Evolutionary conservation across 1,139 yeast species (phyloP).

Genomic region (Saccharomyces pastorianus): DNA sequence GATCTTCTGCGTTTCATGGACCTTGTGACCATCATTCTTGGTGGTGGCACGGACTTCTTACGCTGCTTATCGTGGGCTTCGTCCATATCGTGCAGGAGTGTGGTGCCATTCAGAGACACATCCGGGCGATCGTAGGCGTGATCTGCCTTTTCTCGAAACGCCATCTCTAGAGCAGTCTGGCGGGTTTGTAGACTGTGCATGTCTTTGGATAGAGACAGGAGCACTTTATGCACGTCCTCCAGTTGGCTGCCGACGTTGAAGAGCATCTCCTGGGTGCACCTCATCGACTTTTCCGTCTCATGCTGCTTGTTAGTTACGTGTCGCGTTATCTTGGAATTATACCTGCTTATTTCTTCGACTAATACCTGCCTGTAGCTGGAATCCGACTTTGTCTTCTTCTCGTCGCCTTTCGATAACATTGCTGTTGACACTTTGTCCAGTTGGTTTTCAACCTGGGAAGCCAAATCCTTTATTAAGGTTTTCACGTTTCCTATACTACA

Average conservation of each 20-base stretch:
- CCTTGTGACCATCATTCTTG: neutral
- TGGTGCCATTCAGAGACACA: conserved; percentile 6
- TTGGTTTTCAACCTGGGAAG: neutral
- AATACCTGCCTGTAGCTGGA: neutral
- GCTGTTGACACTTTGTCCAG: neutral
- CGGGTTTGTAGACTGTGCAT: conserved; percentile 9
- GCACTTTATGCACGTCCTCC: conserved; percentile 12
- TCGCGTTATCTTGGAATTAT: neutral
- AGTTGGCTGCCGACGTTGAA: conserved; percentile 12
- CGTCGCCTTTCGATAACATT: neutral
- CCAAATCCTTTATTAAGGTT: neutral
- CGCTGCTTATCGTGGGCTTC: neutral
- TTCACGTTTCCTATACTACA: neutral
- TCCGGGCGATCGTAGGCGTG: neutral
- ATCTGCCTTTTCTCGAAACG: conserved; percentile 5
- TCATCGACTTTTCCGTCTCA: conserved; percentile 3
- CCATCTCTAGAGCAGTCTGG: conserved; percentile 13
- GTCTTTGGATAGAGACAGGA: conserved; percentile 13
- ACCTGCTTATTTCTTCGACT: conserved; percentile 2
- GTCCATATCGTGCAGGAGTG: conserved; percentile 3
- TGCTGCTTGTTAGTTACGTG: conserved; percentile 2
- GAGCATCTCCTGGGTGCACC: conserved; percentile 9
- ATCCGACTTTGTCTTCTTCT: neutral
- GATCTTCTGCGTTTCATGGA: neutral
- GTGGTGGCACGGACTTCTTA: neutral